Conservation (phyloP, 257 asterid genomes). For the Forsythia viridissima region DNA sequence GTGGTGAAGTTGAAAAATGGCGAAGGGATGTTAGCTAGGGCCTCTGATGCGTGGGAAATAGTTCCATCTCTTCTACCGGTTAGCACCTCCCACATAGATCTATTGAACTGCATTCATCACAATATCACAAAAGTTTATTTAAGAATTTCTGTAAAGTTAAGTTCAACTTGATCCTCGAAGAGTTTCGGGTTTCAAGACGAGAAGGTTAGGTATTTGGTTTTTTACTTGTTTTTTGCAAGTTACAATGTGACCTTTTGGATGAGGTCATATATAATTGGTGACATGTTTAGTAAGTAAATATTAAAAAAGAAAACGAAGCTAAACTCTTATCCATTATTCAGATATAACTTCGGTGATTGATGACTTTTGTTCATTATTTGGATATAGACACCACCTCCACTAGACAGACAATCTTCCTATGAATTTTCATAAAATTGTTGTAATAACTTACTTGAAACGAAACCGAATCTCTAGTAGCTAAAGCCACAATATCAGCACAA, state of each 20-base stretch:
- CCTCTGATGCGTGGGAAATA: conserved; percentile 37
- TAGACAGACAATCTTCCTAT: not conserved
- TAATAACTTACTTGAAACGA: conserved; percentile 35
- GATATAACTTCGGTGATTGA: no score
- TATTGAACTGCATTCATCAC: conserved; percentile 28
- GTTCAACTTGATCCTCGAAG: not conserved
- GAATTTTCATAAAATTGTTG: not conserved
- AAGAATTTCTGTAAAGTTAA: no score
- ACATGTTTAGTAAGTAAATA: not conserved
- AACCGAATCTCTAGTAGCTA: conserved; percentile 47
- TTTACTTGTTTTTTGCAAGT: no score
- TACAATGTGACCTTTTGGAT: no score
- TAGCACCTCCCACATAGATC: conserved; percentile 45
- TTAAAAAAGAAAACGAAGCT: no score
- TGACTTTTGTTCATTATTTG: no score
- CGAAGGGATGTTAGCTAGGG: conserved; percentile 37
- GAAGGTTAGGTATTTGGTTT: no score
- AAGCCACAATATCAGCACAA: conserved; percentile 56
- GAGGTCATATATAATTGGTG: not conserved
- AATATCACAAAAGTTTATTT: no score
- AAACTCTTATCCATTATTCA: no score
- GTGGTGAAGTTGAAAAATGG: conserved; percentile 41
- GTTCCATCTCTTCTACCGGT: conserved; percentile 62
- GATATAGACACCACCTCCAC: not conserved
- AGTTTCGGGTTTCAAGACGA: no score